A percentile compares a stretch with the other conserved stretches of the same genome.
Conservation (phyloP, 257 asterid species). For the Solanum peruvianum region DNA sequence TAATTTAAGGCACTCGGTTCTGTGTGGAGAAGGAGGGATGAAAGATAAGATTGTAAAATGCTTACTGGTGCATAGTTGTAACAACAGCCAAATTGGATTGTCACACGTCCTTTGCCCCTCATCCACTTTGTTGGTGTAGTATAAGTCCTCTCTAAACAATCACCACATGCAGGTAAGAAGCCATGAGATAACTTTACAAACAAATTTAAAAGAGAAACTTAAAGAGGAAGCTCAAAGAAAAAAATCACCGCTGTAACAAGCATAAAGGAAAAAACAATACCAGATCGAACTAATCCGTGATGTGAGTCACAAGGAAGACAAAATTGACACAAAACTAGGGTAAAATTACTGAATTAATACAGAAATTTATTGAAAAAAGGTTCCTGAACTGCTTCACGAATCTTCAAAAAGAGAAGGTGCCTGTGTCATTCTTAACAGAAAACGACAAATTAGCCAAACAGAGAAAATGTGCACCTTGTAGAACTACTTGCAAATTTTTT, state of each 20-base stretch:
- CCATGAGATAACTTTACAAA: background rate
- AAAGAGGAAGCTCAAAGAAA: background rate
- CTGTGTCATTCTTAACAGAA: background rate
- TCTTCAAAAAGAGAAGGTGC: background rate
- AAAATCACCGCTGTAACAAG: background rate
- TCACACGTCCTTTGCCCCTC: constrained; percentile 37
- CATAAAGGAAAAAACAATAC: background rate
- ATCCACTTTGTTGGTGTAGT: constrained; percentile 35
- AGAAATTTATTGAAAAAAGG: background rate
- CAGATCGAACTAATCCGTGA: background rate
- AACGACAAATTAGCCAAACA: background rate
- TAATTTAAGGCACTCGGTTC: background rate
- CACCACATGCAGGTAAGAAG: background rate
- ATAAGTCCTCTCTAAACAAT: constrained; percentile 19
- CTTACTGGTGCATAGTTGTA: constrained; percentile 24
- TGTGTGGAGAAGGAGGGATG: background rate
- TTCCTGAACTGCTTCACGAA: background rate
- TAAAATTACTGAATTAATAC: background rate
- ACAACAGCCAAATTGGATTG: constrained; percentile 42
- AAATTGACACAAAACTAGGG: background rate
- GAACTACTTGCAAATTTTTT: background rate
- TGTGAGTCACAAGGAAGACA: background rate
- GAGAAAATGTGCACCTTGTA: background rate
- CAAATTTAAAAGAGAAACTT: background rate
- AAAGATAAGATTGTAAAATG: background rate